Percentiles rank a stretch among this genome's conserved stretches.
phyloP scores from a whole-genome alignment of 371 early-diverging fungal species.

The Batkoa obscura region DNA sequence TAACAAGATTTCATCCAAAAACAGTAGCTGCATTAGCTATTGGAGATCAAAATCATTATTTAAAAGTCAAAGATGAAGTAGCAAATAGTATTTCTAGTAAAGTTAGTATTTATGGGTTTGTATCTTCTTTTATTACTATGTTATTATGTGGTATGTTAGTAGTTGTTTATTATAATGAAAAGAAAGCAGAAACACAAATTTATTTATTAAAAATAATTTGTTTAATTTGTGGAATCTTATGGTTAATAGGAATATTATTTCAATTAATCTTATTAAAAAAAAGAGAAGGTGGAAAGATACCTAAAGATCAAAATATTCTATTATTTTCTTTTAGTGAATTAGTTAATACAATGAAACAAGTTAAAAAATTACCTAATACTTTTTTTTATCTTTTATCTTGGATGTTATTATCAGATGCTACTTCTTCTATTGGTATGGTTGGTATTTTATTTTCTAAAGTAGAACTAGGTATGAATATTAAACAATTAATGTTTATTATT shows the following conservation, averaged over 20 bases:
- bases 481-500: slow-evolving; percentile 13
- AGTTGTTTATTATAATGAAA: slow-evolving; percentile 10
- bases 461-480: not conserved
- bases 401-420: slow-evolving; percentile 22
- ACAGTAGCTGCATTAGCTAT: slow-evolving; percentile 12
- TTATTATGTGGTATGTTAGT: slow-evolving; percentile 14
- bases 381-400: slow-evolving; percentile 12
- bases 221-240: not conserved
- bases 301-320: not conserved
- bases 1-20: slow-evolving; percentile 23
- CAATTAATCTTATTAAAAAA: not conserved
- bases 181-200: slow-evolving; percentile 3
- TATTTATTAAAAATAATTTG: not conserved
- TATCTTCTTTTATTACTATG: not conserved
- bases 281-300: not conserved
- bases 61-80: not conserved
- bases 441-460: slow-evolving; percentile 14
- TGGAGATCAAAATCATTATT: not conserved
- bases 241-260: not conserved
- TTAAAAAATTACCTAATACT: not conserved
- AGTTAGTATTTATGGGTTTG: not conserved
- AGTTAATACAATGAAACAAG: not conserved
- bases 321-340: not conserved
- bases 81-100: not conserved
- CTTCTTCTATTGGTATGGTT: slow-evolving; percentile 17